Evolutionary conservation across 257 asterid species (phyloP), one percentile per base, ranked within the genome.

Genomic region (Solanum gracilifrons): DNA sequence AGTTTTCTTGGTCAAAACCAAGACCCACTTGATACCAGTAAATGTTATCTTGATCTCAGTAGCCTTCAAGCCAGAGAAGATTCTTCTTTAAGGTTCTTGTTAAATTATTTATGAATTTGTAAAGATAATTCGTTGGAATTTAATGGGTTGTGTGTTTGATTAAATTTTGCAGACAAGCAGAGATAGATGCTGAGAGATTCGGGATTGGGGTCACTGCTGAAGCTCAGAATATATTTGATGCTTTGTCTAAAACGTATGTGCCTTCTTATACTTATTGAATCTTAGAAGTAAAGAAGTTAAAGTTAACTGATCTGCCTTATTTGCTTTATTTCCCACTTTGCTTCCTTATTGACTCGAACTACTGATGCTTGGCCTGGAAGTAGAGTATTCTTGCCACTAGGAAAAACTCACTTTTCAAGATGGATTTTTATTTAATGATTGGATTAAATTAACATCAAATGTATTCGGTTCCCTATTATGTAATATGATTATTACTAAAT

Each of bases 151-250:
- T 85, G 25, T 87, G 4, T 41, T 60, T 55, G 27, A n/a, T 90
- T 89, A 75, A 27, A 46, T 82, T 87, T 84, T 92, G 71, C 94
- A 97, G 99, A 85, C 99, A 94, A 90, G 99, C 99, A 6, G 98
- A 93, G 93, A 87, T 92, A 16, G 99, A 97, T 80, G 97, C 98
- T 11, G 98, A 93, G 93, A 93, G 99, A 93, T 91, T 96, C 87
- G 99, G 99, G 31, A 97, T 97, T 35, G 99, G 99, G 35, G 99
- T 97, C 71, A 93, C 99, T 25, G 82, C 97, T 87, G 99, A 97
- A 90, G 99, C 98, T 64, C 99, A 97, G 94, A 93, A 89, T 87
- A 76, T 97, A 48, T 97, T 93, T 80, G 98, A 97, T 90, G 99
- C 99, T 82, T 89, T 97, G 89, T 90, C 99, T 27, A 97, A 97